Conservation (phyloP, 805 yeast genomes). For the Kuraishia molischiana region DNA sequence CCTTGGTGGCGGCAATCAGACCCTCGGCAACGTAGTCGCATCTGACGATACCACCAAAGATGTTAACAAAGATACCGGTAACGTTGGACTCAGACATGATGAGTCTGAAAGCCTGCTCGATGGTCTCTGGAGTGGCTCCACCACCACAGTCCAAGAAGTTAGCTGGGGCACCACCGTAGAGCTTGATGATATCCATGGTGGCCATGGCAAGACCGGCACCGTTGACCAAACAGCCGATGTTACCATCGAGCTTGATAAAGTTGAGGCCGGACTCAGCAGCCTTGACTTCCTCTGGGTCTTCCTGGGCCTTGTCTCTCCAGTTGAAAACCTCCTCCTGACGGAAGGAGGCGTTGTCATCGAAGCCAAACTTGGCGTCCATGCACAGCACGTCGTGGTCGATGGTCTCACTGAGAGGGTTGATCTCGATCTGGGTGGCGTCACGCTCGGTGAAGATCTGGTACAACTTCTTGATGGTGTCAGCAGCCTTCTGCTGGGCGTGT, state of each 20-base stretch:
- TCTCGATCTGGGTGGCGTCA: slow-evolving; percentile 97
- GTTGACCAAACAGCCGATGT: slow-evolving; percentile 96
- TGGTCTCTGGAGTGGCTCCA: slow-evolving; percentile 98
- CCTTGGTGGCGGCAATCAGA: slow-evolving; percentile 88
- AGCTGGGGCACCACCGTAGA: slow-evolving; percentile 98
- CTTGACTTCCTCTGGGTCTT: slow-evolving; percentile 93
- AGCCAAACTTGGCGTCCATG: slow-evolving; percentile 98
- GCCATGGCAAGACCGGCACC: slow-evolving; percentile 99
- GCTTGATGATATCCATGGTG: slow-evolving; percentile 97
- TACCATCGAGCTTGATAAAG: slow-evolving; percentile 96
- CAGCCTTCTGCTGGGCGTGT: slow-evolving; percentile 77
- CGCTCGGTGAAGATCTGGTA: slow-evolving; percentile 83
- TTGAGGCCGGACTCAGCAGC: slow-evolving; percentile 87
- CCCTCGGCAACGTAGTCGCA: slow-evolving; percentile 99
- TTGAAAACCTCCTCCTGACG: slow-evolving; percentile 91
- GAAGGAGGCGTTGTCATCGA: slow-evolving; percentile 93
- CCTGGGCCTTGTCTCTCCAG: slow-evolving; percentile 97
- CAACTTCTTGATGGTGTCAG: slow-evolving; percentile 74
- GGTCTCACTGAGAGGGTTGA: slow-evolving; percentile 95
- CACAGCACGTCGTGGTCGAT: slow-evolving; percentile 84
- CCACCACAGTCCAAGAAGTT: slow-evolving; percentile 99
- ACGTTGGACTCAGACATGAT: slow-evolving; percentile 85
- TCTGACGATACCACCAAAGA: slow-evolving; percentile 99
- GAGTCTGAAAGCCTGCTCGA: slow-evolving; percentile 91
- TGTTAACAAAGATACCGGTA: slow-evolving; percentile 93